phyloP scores from a whole-genome alignment of 2,329 filamentous ascomycete species.

The Penicillium glabrum region DNA sequence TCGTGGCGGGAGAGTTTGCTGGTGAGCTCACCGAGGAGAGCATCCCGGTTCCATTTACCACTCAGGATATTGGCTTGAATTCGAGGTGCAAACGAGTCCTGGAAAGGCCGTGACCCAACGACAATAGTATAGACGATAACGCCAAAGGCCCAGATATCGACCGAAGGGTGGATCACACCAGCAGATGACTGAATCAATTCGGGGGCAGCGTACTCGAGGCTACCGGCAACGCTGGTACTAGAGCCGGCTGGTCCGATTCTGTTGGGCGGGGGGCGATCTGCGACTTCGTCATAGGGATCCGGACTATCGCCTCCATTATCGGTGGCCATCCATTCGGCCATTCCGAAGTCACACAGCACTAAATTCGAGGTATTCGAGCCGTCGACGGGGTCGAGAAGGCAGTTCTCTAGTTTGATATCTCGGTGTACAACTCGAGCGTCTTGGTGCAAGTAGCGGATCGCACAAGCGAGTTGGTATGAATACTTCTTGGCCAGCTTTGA shows the following conservation, averaged over 20 bases:
- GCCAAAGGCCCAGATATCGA: conserved; percentile 68
- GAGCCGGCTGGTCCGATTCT: conserved; percentile 57
- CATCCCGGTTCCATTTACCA: conserved; percentile 58
- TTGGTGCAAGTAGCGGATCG: conserved; percentile 66
- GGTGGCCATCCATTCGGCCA: conserved; percentile 65
- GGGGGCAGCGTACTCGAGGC: conserved; percentile 55
- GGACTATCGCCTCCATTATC: conserved; percentile 54
- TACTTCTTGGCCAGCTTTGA: conserved; percentile 58
- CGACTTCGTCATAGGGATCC: conserved; percentile 49
- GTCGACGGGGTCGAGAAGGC: conserved; percentile 59
- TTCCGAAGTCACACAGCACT: conserved; percentile 67
- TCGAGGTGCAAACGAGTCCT: conserved; percentile 59
- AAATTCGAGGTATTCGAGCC: conserved; percentile 55
- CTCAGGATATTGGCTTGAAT: conserved; percentile 60
- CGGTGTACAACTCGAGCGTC: conserved; percentile 66
- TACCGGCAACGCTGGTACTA: conserved; percentile 60
- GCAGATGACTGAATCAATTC: conserved; percentile 44
- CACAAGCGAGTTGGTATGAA: conserved; percentile 62
- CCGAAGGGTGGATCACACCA: conserved; percentile 50
- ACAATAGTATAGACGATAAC: conserved; percentile 62
- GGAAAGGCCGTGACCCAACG: conserved; percentile 63
- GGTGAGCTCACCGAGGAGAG: conserved; percentile 47
- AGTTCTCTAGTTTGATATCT: conserved; percentile 70
- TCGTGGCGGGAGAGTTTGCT: conserved; percentile 41
- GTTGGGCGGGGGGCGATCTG: conserved; percentile 48